Base-by-base conservation (phyloP, 441 rosid species). In the Viola pubescens region DNA sequence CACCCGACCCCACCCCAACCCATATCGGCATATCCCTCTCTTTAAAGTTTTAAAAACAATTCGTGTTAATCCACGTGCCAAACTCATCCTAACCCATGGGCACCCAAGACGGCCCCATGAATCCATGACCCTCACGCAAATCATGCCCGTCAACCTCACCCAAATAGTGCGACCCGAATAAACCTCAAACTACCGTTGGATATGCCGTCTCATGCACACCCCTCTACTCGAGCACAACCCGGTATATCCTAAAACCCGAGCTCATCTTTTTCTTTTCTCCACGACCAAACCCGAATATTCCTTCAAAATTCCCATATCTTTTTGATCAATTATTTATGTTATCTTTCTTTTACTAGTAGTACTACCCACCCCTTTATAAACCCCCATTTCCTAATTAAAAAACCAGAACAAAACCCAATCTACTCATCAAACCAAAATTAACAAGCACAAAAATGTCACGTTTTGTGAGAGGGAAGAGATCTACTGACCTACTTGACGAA, bases 401-500 rank as follows among this genome's bases (percentile, higher is more conserved):
- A 19, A 10, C 9, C 2, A 54, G 50, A 42, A 12, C 56, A 7
- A 34, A 16, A 42, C 41, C 41, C 34, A 19, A 16, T 8, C 4
- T 38, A 3, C 6, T 9, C 39, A 10, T n/a, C 0, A 4, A 45
- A 44, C 5, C 7, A 49, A 45, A 4, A 11, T 26, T 1, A 39
- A 6, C 5, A 12, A 13, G 6, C 6, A 14, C 3, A 11, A 44
- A 13, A 12, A 72, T 79, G 77, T 75, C 79, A 42, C 63, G 54
- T 52, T 75, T 58, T 48, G 70, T 51, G 1, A 73, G 85, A 56
- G 51, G 83, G 2, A 83, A 81, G 65, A 80, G 89, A 62, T 81
- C 82, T 46, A 76, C 91, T 9, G 83, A 69, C 61, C 87, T 84
- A 43, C 84, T 88, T 14, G 78, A 73, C 10, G 90, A 81, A 10